phyloP scores from a whole-genome alignment of 768 basidiomycete genomes.

The Lactifluus pinguis region DNA sequence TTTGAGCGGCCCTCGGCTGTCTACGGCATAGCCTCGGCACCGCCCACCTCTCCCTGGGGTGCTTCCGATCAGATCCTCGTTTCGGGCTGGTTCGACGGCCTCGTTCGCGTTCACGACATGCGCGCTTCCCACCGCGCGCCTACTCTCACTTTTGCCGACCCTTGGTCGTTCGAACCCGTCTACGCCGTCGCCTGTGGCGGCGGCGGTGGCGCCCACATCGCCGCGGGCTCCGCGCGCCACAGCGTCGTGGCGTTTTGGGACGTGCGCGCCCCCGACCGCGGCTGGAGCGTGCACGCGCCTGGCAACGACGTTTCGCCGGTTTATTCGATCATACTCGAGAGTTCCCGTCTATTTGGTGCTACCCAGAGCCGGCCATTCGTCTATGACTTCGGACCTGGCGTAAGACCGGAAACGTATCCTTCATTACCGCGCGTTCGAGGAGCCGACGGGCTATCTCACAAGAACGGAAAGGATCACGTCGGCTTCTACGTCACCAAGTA shows the following conservation, averaged over 20 bases:
- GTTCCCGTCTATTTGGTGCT: slow-evolving; percentile 69
- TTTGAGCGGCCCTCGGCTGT: slow-evolving; percentile 42
- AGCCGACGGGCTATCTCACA: slow-evolving; percentile 29
- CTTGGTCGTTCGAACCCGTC: slow-evolving; percentile 62
- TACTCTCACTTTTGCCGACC: slow-evolving; percentile 53
- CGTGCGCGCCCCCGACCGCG: slow-evolving; percentile 46
- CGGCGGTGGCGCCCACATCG: slow-evolving; percentile 53
- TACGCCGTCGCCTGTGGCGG: slow-evolving; percentile 73
- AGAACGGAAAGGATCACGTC: slow-evolving; percentile 28
- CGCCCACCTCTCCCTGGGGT: slow-evolving; percentile 58
- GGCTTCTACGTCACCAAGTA: slow-evolving; percentile 47
- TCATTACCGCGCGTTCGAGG: slow-evolving; percentile 17
- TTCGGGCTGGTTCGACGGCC: slow-evolving; percentile 78
- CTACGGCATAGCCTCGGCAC: slow-evolving; percentile 58
- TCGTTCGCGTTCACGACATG: slow-evolving; percentile 66
- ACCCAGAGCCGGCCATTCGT: slow-evolving; percentile 73
- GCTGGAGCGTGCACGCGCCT: slow-evolving; percentile 77
- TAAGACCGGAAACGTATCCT: slow-evolving; percentile 48
- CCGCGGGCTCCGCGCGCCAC: slow-evolving; percentile 71
- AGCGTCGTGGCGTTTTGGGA: slow-evolving; percentile 80
- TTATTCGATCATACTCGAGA: slow-evolving; percentile 64
- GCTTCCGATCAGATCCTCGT: slow-evolving; percentile 61
- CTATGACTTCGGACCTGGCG: slow-evolving; percentile 67
- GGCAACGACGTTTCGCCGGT: slow-evolving; percentile 74
- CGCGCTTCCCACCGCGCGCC: slow-evolving; percentile 45